These are phyloP conservation scores for Tolypocladium paradoxum DNA, from an alignment of 2,329 filamentous ascomycete species.

Conservation along the genomic window DNA sequence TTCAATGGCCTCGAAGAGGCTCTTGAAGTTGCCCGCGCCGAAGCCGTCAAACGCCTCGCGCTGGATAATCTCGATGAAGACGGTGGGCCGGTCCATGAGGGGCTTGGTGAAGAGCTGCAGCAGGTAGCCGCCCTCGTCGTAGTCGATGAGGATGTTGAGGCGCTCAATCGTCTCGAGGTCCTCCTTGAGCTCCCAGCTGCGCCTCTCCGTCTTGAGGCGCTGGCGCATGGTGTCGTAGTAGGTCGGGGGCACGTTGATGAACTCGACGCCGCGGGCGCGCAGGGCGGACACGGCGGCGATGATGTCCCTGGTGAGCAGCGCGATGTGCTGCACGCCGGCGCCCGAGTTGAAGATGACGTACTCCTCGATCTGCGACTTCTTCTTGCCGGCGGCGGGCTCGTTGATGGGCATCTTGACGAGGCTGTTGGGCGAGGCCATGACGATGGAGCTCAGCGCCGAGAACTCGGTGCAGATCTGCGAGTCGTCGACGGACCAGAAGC, in stretches of 20 bases:
- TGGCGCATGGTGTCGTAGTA: constrained; percentile 74
- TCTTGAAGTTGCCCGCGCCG: constrained; percentile 93
- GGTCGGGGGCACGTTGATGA: constrained; percentile 78
- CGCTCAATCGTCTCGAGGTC: constrained; percentile 66
- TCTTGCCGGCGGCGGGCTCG: constrained; percentile 83
- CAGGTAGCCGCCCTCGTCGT: constrained; percentile 85
- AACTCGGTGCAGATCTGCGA: constrained; percentile 87
- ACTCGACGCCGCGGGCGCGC: constrained; percentile 80
- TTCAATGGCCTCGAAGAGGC: constrained; percentile 90
- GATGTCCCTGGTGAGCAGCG: constrained; percentile 73
- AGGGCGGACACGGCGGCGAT: constrained; percentile 65
- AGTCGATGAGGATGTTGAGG: constrained; percentile 86
- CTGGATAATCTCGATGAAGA: constrained; percentile 96
- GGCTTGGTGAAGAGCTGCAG: constrained; percentile 73
- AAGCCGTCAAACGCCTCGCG: constrained; percentile 84
- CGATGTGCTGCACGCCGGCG: constrained; percentile 87
- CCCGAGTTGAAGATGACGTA: constrained; percentile 85
- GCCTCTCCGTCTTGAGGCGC: constrained; percentile 55
- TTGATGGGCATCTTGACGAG: constrained; percentile 98
- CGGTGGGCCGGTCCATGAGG: constrained; percentile 85
- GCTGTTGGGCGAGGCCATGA: constrained; percentile 80
- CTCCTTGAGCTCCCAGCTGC: constrained; percentile 58
- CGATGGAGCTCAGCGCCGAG: constrained; percentile 76
- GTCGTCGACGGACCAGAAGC: constrained; percentile 96
- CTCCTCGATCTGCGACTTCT: constrained; percentile 90